Evolutionary conservation across 371 early-diverging fungal genomes (phyloP), one percentile per base, ranked within the genome.

Genomic region (Apophysomyces trapeziformis): DNA sequence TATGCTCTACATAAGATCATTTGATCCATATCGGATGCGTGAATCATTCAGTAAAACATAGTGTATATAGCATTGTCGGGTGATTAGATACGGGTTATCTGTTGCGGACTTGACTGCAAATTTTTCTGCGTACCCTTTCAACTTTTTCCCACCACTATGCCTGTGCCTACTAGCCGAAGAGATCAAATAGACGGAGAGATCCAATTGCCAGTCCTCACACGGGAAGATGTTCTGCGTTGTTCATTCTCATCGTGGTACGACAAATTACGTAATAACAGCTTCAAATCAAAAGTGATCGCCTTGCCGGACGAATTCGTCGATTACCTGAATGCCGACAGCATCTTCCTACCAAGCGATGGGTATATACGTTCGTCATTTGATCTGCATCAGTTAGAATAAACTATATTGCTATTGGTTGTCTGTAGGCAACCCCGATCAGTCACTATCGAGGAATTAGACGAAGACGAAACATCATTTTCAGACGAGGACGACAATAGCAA

Each of bases 271-370:
- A 35, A 71, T 12, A 68, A 79, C 32, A 88, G 94, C 0, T 85
- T 95, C 66, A 87, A 89, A 66, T 89, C 92, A 7, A 82, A 75
- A 47, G 73, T 92, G 56, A 78, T 94, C 50, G 87, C 89, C 5
- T 83, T 96, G 21, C 84, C 91, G 0, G 71, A 72, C n/a, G 89
- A 82, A 5, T 96, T 96, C 75, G 65, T 96, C 16, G 83, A 87
- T 7, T 97, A 96, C 61, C 77, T 97, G 56, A 80, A 89, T 61
- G 88, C 90, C 4, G 97, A 97, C 68, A 90, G 94, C 4, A 85
- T 97, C 12, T 90, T 87, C 66, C 76, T 96, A 43, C 95, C 96
- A 0, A 85, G 84, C 0, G 80, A 87, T 47, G 86, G 78, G 86
- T 85, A 83, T 58, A 59, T 58, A 11, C 32, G 21, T 13, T 39